A percentile compares a stretch with the other conserved stretches of the same genome.
phyloP scores from a whole-genome alignment of 2,329 filamentous ascomycete genomes.

The Aureobasidium melanogenum region DNA sequence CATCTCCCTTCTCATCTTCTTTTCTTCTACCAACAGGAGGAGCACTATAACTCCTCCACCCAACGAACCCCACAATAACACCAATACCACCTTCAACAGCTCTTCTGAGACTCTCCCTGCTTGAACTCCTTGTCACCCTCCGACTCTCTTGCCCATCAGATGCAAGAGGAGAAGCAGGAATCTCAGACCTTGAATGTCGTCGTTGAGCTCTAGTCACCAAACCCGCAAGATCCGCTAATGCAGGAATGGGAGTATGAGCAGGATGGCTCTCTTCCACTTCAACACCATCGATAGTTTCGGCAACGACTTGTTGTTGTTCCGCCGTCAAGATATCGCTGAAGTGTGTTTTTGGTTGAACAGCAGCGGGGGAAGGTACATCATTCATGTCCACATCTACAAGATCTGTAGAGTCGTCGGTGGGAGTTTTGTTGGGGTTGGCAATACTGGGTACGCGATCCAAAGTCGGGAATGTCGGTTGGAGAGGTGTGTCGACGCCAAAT shows the following conservation, averaged over 20 bases:
- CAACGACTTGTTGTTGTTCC: background rate
- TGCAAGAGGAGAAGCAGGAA: background rate
- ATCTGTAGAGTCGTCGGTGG: too few species aligned
- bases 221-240: background rate
- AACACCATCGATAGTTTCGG: constrained; percentile 6
- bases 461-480: constrained; percentile 4
- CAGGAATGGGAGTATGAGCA: background rate
- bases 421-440: background rate
- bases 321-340: constrained; percentile 23
- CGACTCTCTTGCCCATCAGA: background rate
- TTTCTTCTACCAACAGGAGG: background rate
- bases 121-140: background rate
- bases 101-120: background rate
- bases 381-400: background rate
- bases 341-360: constrained; percentile 15
- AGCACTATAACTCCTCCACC: background rate
- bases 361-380: background rate
- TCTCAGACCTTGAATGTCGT: background rate
- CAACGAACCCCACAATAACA: background rate
- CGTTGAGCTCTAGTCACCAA: background rate
- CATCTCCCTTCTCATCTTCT: background rate
- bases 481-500: constrained; percentile 20
- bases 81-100: background rate
- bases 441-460: background rate
- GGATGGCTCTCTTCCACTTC: background rate